Evolutionary conservation across 1,284 basidiomycete genomes (phyloP), one percentile per base, ranked within the genome.

Genomic region (Xerocomus minutiporus): DNA sequence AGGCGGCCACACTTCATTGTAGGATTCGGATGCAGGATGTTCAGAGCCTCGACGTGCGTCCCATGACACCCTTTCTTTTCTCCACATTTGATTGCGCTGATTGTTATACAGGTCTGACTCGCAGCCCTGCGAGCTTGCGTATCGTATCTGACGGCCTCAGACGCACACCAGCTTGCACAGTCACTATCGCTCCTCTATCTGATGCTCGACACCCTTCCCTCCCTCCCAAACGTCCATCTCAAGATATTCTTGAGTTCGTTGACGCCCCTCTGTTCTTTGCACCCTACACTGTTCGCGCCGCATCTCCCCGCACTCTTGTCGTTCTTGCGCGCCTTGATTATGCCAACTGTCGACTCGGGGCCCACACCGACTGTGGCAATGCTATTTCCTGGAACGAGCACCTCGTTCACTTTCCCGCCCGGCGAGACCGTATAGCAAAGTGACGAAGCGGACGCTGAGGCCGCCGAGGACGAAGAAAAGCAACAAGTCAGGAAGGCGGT

Each of bases 311-410:
- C 77, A 0, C 72, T 90, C 20, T 73, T 90, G 23, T 72, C 78
- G 1, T 88, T 88, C 66, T 73, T 91, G 29, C 84, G 83, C 0
- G 71, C 77, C 3, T 71, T 89, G 35, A 77, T 88, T 35, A 74
- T 86, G 32, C 82, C 83, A 0, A 70, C 75, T 9, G 76, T 81
- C 4, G 82, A 91, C 54, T 78, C 82, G 2, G 86, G 86, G 2
- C 85, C 86, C 0, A 90, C 86, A 0, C 88, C 87, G 0, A 90
- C 88, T 0, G 77, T 86, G 1, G 77, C 79, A 15, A 74, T 80
- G 7, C 86, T 85, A 1, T 85, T 84, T 58, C 83, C 83, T 0
- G 67, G 61, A n/a, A 62, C 62, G 1, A 58, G 26, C 5, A 56
- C 66, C 34, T 69, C 66, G 1, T 86, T 86, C 58, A 65, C 77